Base-by-base conservation (phyloP, 148 eudicot species). In the Arctostaphylos glauca region DNA sequence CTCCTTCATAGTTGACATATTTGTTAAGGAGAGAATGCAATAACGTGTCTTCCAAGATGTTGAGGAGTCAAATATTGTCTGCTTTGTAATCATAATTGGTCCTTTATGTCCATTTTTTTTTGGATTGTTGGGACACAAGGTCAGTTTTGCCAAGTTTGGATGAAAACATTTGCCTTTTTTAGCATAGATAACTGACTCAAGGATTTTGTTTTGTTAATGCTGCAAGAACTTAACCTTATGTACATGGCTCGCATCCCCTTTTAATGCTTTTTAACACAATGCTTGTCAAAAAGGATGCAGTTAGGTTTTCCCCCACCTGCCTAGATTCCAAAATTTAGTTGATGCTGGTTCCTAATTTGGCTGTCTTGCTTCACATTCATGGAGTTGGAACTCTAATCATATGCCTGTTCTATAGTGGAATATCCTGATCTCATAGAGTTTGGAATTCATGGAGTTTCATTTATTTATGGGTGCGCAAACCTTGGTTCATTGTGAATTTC, bases 281-380 rank as follows among this genome's bases (percentile, higher is more conserved):
- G 13, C 13, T 66, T 25, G 18, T 64, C 41, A 23, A 64, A 64
- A 31, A 23, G 13, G 44, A 13, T 31, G 38, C 71, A 66, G 25
- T 66, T 66, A 66, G 25, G 6, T 25, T 76, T 15, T 31, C 21
- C 48, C 16, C 6, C 13, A 60, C 72, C 21, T 25, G 10, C 82
- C 58, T 14, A 15, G 9, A 52, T 80, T 66, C 58, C 47, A 49
- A 25, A 25, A 54, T 77, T 56, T 78, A 66, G 74, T 49, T 49
- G 55, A 49, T 16, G 14, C 23, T 23, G 74, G 14, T 48, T 15
- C 23, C 46, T 13, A 3, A 16, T 80, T 80, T 64, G 21, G 58
- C 66, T 80, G 23, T 48, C 15, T 60, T 48, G 19, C 16, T 72
- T 78, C 47, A 60, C 13, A 62, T 38, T 48, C 74, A 76, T 80